Base-by-base conservation (phyloP, 2,329 filamentous ascomycete species). In the Sporothrix luriei region DNA sequence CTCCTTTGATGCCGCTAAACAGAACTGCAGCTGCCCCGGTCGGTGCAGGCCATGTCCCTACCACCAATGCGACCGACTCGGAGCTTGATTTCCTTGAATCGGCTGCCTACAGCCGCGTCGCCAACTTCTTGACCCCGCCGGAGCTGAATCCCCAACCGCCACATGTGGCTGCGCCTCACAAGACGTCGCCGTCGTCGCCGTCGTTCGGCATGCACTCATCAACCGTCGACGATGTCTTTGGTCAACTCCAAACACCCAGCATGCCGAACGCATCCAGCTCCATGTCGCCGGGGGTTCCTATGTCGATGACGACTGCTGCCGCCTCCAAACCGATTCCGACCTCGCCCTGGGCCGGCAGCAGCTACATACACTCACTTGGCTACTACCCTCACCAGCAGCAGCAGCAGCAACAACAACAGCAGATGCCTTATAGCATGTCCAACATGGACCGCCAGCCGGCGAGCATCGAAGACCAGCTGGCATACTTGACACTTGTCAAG, bases 131-230 rank as follows among this genome's bases (percentile, higher is more conserved):
- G 29, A 79, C 79, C 64, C 82, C 81, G 65, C 80, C 83, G 33
- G 79, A 84, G 71, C 76, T 75, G 71, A 62, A 73, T 33, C 52
- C 68, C 14, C 52, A 61, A 33, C 38, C 24, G 7, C 10, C 43
- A 38, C 40, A 46, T 21, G 48, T 49, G 48, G 24, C 38, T 48
- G 66, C 55, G 13, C 43, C 61, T 33, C 61, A 49, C 7, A 29
- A 64, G 1, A 48, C 21, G 43, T 49, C 61, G 24, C 61, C 62
- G 3, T 48, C 66, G 29, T 59, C 72, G 51, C 79, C 83, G 3
- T 86, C 83, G 1, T 87, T 87, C 71, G 85, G 84, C 19, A 86
- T 87, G 84, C 81, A 84, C 74, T 83, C 82, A 11, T 75, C 79
- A 2, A 84, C 82, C 9, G 82, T 84, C 33, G 82, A 84, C 62